phyloP scores from a whole-genome alignment of 2,329 filamentous ascomycete genomes.

The Xylaria hypoxylon region DNA sequence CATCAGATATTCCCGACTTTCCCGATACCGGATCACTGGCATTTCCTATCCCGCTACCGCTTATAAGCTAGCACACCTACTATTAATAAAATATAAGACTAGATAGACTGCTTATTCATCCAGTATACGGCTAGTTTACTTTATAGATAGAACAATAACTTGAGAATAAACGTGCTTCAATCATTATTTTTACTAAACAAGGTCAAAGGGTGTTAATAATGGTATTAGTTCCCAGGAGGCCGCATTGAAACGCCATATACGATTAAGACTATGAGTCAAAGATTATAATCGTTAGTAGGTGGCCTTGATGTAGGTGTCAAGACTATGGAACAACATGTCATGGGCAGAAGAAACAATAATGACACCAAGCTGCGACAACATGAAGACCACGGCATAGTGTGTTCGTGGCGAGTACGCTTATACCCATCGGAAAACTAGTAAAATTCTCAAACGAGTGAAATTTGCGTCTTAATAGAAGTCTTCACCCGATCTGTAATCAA shows the following conservation, averaged over 20 bases:
- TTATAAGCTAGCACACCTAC: background rate
- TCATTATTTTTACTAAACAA: too few relatives aligned
- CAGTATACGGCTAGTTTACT: too few relatives aligned
- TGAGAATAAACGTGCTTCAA: too few relatives aligned
- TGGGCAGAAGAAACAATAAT: background rate
- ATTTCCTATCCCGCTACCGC: slow-evolving; percentile 4
- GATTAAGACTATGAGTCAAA: too few relatives aligned
- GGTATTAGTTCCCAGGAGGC: too few relatives aligned
- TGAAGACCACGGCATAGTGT: background rate
- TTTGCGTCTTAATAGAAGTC: background rate
- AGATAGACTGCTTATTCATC: too few relatives aligned
- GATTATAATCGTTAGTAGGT: too few relatives aligned
- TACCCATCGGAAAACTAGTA: background rate
- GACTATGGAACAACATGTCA: background rate
- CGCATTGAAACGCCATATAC: too few relatives aligned
- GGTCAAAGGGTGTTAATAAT: too few relatives aligned
- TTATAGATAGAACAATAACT: too few relatives aligned
- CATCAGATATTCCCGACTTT: slow-evolving; percentile 34
- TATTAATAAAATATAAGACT: background rate
- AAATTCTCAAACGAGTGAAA: background rate
- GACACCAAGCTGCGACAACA: background rate
- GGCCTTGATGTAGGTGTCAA: background rate
- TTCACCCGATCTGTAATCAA: background rate
- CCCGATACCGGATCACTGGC: slow-evolving; percentile 36
- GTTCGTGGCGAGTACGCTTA: background rate